Base-by-base conservation (phyloP, 805 yeast genomes). In the Wickerhamiella alocasiicola region DNA sequence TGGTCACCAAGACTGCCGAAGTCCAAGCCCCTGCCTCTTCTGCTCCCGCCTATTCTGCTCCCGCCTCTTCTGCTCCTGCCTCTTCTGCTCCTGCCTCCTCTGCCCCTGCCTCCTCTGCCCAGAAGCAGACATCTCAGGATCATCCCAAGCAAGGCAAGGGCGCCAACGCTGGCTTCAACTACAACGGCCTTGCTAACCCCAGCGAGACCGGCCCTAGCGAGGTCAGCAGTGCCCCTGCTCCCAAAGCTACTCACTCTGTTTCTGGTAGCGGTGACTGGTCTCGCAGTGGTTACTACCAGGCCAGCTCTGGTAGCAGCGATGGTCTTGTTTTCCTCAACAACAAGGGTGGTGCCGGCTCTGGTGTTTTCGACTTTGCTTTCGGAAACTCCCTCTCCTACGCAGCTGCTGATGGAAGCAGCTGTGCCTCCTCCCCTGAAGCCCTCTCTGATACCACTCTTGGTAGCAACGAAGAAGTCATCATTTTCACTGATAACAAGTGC, bases 371-470 rank as follows among this genome's bases (percentile, higher is more conserved):
- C 26, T 54, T 76, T 25, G 67, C 79, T 57, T 85, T 82, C 64
- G 98, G 98, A 65, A 81, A 81, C 76, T 87, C 97, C 25, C 68
- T 91, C 45, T 83, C 95, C 5, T 91, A 72, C 64, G 74, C 80
- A 54, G 82, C 75, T 55, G 52, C 81, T 6, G 84, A 87, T 59
- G 94, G 88, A 64, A 65, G 71, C 26, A 72, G 76, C 41, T 81
- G 78, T 50, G 78, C 95, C 12, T 61, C 80, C 2, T 63, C 75
- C 30, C 67, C 96, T 15, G 71, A 71, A 50, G 76, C 78, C 24
- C 69, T 91, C 48, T 68, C 64, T 35, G 87, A 81, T 53, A 77
- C 73, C 44, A 71, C 81, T 42, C 49, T 87, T 49, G 68, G 62
- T 30, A 82, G 95, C 41, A 72, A 83, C 66, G 64, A 66, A 44